Percentiles rank a stretch among this genome's conserved stretches.
Conservation (phyloP, 2,329 filamentous ascomycete genomes). For the Xylaria sp. region DNA sequence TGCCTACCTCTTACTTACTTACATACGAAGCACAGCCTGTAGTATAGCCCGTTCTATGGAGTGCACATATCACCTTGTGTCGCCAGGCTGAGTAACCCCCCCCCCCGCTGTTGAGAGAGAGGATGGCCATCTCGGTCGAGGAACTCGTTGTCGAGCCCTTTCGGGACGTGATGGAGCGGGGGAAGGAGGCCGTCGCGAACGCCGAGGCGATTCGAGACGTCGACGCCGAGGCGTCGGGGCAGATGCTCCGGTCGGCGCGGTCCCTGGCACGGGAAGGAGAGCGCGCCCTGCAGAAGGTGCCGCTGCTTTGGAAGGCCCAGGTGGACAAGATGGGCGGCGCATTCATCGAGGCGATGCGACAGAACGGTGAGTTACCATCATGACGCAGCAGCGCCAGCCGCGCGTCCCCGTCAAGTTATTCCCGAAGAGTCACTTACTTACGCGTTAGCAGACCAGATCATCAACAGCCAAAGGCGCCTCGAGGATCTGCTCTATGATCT, state of each 20-base stretch:
- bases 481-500: conserved; percentile 49
- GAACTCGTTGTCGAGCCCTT: conserved; percentile 42
- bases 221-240: conserved; percentile 27
- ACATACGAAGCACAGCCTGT: neutral
- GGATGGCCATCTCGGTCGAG: conserved; percentile 34
- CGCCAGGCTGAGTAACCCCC: neutral
- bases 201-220: conserved; percentile 33
- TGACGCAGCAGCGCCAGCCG: neutral
- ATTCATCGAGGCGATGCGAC: conserved; percentile 41
- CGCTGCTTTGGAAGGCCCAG: conserved; percentile 43
- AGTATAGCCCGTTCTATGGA: neutral
- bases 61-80: neutral
- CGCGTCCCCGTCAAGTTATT: neutral
- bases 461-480: conserved; percentile 34
- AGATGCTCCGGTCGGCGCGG: conserved; percentile 40
- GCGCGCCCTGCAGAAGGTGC: conserved; percentile 41
- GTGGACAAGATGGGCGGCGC: conserved; percentile 41
- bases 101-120: too few relatives aligned
- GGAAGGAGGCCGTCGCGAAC: conserved; percentile 41
- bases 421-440: conserved; percentile 14
- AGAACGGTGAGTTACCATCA: conserved; percentile 39
- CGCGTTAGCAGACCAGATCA: conserved; percentile 21
- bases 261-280: conserved; percentile 43
- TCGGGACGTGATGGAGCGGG: conserved; percentile 43
- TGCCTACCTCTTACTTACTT: too few relatives aligned